These are phyloP conservation scores for Exsudoporus floridanus DNA, from an alignment of 1,284 basidiomycete genomes.

Conservation along the genomic window DNA sequence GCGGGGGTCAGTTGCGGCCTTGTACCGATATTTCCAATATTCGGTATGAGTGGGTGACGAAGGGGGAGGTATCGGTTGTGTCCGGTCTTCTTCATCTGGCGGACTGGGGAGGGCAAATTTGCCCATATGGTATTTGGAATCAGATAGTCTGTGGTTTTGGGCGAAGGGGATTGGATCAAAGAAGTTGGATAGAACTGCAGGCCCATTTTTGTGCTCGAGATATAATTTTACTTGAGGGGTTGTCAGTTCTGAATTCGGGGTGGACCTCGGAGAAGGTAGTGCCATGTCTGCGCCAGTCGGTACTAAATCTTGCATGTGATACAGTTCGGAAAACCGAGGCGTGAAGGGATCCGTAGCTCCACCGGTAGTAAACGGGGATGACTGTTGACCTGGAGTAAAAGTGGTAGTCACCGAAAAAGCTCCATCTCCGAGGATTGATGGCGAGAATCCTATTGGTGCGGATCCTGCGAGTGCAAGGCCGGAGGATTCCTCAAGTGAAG, in stretches of 20 bases:
- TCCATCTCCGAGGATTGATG: slow-evolving; percentile 33
- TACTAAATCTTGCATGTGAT: slow-evolving; percentile 19
- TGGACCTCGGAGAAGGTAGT: slow-evolving; percentile 44
- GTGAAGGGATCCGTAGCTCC: slow-evolving; percentile 33
- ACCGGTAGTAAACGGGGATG: slow-evolving; percentile 32
- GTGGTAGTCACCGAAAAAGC: slow-evolving; percentile 30
- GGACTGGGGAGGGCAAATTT: slow-evolving; percentile 73
- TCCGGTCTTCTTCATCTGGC: slow-evolving; percentile 48
- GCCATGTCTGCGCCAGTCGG: slow-evolving; percentile 35
- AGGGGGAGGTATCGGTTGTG: slow-evolving; percentile 26
- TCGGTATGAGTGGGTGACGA: slow-evolving; percentile 17
- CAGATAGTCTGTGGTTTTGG: slow-evolving; percentile 53
- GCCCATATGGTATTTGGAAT: slow-evolving; percentile 70
- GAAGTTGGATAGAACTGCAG: slow-evolving; percentile 20
- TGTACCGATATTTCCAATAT: slow-evolving; percentile 53
- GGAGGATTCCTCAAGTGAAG: slow-evolving; percentile 18
- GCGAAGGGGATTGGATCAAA: slow-evolving; percentile 76
- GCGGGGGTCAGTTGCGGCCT: slow-evolving; percentile 62
- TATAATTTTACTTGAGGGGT: slow-evolving; percentile 54
- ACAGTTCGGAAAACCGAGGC: slow-evolving; percentile 30
- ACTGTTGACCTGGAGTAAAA: slow-evolving; percentile 23
- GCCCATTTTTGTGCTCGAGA: slow-evolving; percentile 14
- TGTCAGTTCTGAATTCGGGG: slow-evolving; percentile 44
- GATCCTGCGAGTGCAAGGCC: slow-evolving; percentile 30
- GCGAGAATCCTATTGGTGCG: slow-evolving; percentile 33